A percentile compares a stretch with the other conserved stretches of the same genome.
These are phyloP conservation scores for Fusarium foetens DNA, from an alignment of 2,329 filamentous ascomycete species.

Conservation along the genomic window DNA sequence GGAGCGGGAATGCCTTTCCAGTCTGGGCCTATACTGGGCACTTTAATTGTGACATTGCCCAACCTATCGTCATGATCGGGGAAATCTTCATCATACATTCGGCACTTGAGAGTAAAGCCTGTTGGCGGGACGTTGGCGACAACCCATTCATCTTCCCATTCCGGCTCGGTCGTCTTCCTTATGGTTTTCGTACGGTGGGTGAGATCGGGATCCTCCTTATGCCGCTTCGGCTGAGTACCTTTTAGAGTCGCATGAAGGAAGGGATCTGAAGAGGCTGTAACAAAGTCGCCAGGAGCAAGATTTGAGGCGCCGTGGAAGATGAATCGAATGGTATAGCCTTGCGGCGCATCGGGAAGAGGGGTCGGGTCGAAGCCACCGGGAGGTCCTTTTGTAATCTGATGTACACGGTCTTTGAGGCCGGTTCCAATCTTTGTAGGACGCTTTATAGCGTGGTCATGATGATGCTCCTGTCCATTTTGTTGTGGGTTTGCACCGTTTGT, in stretches of 20 bases:
- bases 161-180: slow-evolving; percentile 75
- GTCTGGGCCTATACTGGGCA: slow-evolving; percentile 66
- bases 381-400: slow-evolving; percentile 55
- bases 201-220: slow-evolving; percentile 86
- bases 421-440: slow-evolving; percentile 19
- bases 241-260: slow-evolving; percentile 82
- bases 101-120: slow-evolving; percentile 86
- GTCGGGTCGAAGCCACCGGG: slow-evolving; percentile 84
- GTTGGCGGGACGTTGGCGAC: slow-evolving; percentile 85
- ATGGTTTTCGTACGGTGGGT: slow-evolving; percentile 80
- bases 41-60: slow-evolving; percentile 82
- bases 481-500: not conserved
- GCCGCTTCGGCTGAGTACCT: slow-evolving; percentile 74
- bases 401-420: slow-evolving; percentile 42
- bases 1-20: slow-evolving; percentile 75
- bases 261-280: slow-evolving; percentile 82
- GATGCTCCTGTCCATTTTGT: slow-evolving; percentile 9
- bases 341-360: slow-evolving; percentile 76
- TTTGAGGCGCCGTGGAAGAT: slow-evolving; percentile 84
- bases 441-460: slow-evolving; percentile 21
- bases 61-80: slow-evolving; percentile 87
- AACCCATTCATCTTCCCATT: slow-evolving; percentile 87
- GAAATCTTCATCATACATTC: slow-evolving; percentile 90
- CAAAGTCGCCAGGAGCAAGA: slow-evolving; percentile 83
- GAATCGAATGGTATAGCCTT: slow-evolving; percentile 86